Evolutionary conservation across 495 filamentous ascomycete genomes (phyloP).

Genomic region (Xylaria curta): DNA sequence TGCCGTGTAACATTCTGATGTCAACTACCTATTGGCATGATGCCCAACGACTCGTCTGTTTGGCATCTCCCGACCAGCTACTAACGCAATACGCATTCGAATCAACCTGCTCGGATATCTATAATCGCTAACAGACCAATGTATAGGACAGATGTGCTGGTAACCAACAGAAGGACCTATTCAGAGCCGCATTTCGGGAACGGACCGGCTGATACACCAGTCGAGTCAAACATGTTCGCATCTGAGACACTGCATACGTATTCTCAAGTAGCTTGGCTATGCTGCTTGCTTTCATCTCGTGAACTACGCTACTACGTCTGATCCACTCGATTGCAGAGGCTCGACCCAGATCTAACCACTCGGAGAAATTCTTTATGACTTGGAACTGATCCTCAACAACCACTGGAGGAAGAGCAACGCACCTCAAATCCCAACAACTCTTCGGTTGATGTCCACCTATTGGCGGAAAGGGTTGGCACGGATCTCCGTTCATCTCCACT

Average conservation of each 20-base stretch:
- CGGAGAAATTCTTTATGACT: conserved; percentile 25
- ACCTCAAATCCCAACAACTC: not conserved
- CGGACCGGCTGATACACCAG: not conserved
- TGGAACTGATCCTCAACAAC: conserved; percentile 17
- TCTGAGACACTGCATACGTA: not conserved
- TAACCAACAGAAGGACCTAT: not conserved
- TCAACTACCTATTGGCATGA: conserved; percentile 24
- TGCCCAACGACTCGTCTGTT: conserved; percentile 23
- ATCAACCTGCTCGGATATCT: not conserved
- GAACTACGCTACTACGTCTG: conserved; percentile 5
- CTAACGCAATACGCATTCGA: not conserved
- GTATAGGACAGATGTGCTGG: not conserved
- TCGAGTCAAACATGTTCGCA: conserved; percentile 11
- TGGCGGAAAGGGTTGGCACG: conserved; percentile 8
- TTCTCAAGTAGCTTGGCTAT: not conserved
- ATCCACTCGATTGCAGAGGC: conserved; percentile 22
- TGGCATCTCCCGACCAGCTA: conserved; percentile 17
- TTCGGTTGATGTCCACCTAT: conserved; percentile 10
- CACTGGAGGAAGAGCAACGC: conserved; percentile 14
- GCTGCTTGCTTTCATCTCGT: conserved; percentile 19
- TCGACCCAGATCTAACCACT: conserved; percentile 18
- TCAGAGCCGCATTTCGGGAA: not conserved
- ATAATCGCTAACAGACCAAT: not conserved
- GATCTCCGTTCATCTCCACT: conserved; percentile 8
- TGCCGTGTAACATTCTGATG: conserved; percentile 25